Evolutionary conservation across 139 green algal species (phyloP), one percentile per base, ranked within the genome.

Genomic region (Closterium sp.): DNA sequence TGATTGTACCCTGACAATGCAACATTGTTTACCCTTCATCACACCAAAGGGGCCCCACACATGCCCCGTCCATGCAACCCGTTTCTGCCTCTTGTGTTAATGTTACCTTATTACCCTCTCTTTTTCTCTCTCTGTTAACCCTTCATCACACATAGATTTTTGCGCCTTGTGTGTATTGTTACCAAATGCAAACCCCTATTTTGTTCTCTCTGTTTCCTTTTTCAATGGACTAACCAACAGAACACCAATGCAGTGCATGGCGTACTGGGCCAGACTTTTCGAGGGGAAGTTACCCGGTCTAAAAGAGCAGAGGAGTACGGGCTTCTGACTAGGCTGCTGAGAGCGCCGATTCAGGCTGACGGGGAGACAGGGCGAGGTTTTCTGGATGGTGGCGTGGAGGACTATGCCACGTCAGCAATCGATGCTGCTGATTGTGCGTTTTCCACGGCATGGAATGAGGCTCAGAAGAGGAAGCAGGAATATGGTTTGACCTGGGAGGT

Each of bases 201-300:
- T n/a, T n/a, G n/a, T n/a, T 79, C 62, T 79, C 62, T 27, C 62
- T 24, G 2, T 24, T 79, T 79, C 17, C 62, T 13, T 50, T 79
- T 79, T 21, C 50, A 2, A 19, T 70, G 11, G 13, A 19, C 38
- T 7, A 27, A 22, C 24, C 62, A 79, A 24, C 17, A 79, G 62
- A 79, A 79, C 21, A 84, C 34, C 4, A 21, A 91, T 17, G 70
- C 28, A 24, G 73, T 92, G 42, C 70, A 90, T 24, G 90, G 90
- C 19, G 32, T 92, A n/a, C 90, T 92, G 13, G 90, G 73, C 1
- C 90, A 92, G 86, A 92, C 90, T 27, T 92, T 45, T 24, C 73
- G 86, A 27, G 29, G 31, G n/a, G 32, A 73, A 28, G 27, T 90
- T 50, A 29, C 22, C 24, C 28, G 31, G 73, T 22, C 62, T 27